A percentile compares a stretch with the other conserved stretches of the same genome.
Conservation (phyloP, 768 basidiomycete genomes). For the Naematelia encephala region DNA sequence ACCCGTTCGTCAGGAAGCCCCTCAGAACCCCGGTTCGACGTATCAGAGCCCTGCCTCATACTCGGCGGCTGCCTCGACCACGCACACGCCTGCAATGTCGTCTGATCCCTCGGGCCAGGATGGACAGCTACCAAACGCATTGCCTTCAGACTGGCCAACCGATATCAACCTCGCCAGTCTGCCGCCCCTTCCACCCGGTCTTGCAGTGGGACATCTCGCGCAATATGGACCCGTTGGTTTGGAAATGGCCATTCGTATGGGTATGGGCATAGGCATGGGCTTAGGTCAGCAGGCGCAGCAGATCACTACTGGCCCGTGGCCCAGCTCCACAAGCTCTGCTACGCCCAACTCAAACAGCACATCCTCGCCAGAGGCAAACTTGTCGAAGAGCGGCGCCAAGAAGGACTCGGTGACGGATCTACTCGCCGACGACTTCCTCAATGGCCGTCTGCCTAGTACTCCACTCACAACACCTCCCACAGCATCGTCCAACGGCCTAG, state of each 20-base stretch:
- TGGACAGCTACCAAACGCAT: not conserved
- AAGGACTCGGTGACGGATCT: slow-evolving; percentile 39
- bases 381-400: slow-evolving; percentile 7
- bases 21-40: slow-evolving; percentile 23
- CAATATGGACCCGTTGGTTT: slow-evolving; percentile 46
- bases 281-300: slow-evolving; percentile 17
- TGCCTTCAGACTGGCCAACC: slow-evolving; percentile 15
- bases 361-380: not conserved
- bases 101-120: slow-evolving; percentile 6
- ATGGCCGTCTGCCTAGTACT: slow-evolving; percentile 16
- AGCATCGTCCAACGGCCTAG: not conserved
- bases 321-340: not conserved
- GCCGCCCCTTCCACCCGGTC: slow-evolving; percentile 46
- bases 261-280: slow-evolving; percentile 49
- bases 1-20: slow-evolving; percentile 26
- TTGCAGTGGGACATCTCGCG: slow-evolving; percentile 42
- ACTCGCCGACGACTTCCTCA: slow-evolving; percentile 46
- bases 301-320: slow-evolving; percentile 4
- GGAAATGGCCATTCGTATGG: slow-evolving; percentile 49
- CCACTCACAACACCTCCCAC: slow-evolving; percentile 9
- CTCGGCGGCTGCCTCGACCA: slow-evolving; percentile 7
- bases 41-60: slow-evolving; percentile 1
- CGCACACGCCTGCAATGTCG: not conserved
- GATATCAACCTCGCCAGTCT: slow-evolving; percentile 24
- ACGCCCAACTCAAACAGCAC: slow-evolving; percentile 7